Evolutionary conservation across 768 basidiomycete genomes (phyloP), one percentile per base, ranked within the genome.

Genomic region (Mycena metata): DNA sequence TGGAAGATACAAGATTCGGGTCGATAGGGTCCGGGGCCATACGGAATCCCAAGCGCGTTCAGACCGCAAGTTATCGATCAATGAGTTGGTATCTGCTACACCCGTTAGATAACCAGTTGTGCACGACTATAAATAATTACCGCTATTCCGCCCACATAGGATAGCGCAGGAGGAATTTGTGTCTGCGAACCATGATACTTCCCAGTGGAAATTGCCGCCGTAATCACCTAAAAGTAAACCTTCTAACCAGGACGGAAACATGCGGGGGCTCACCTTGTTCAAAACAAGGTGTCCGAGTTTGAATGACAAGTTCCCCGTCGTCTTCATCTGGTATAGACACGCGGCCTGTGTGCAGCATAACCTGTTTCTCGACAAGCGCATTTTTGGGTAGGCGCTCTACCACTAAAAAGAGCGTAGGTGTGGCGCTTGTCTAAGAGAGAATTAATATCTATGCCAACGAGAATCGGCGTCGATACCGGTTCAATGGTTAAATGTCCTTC

Each of bases 301-400:
- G 75, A 35, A 81, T 56, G 6, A 74, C 74, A 1, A 68, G 35
- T 55, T 86, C 87, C n/a, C 80, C 83, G 36, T 84, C 87, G 39
- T 87, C 87, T 41, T 86, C 86, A 55, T 85, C 86, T 5, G 69
- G 60, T 16, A 83, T 60, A n/a, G 77, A 69, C 63, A 83, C 86
- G 41, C 86, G 85, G 4, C 92, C 91, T 0, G 90, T 93, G 72
- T 94, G 92, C 13, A 89, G 75, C 9, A 93, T 69, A 2, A 90
- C 88, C 75, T 95, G 94, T 72, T 93, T 94, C 76, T 96, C 94
- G 13, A 94, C 74, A 39, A 87, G 76, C 1, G 93, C 94, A 61
- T 82, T 84, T 72, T 91, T 93, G 0, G 94, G 94, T 10, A 96
- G 81, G 42, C 85, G 83, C 61, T 88, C 85, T 8, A 93, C 85